Evolutionary conservation across 2,329 filamentous ascomycete genomes (phyloP).

Genomic region (Colletotrichum karsti): DNA sequence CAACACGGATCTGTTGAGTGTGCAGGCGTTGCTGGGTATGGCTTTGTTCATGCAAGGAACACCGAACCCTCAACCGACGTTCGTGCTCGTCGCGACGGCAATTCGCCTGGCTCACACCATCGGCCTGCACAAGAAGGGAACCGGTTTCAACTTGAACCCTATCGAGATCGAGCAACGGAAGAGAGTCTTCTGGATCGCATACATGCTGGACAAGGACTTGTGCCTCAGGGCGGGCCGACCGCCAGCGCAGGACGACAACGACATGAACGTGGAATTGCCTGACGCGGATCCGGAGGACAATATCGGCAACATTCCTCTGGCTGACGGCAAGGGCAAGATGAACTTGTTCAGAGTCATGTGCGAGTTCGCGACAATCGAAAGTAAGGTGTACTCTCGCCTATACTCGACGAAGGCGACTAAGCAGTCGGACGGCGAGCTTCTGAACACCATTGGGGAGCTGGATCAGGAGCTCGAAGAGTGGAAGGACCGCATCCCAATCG

Average conservation of each 20-base stretch:
- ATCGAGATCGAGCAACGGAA: slow-evolving; percentile 91
- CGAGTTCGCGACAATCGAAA: slow-evolving; percentile 90
- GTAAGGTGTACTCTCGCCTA: slow-evolving; percentile 89
- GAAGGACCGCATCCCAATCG: slow-evolving; percentile 95
- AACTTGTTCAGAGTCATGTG: slow-evolving; percentile 96
- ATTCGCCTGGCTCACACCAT: slow-evolving; percentile 93
- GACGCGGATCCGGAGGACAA: slow-evolving; percentile 91
- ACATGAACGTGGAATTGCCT: slow-evolving; percentile 95
- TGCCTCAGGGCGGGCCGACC: slow-evolving; percentile 68
- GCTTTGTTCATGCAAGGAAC: slow-evolving; percentile 95
- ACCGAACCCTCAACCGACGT: slow-evolving; percentile 93
- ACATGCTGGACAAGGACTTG: slow-evolving; percentile 71
- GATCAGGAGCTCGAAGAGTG: slow-evolving; percentile 91
- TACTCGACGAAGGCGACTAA: slow-evolving; percentile 94
- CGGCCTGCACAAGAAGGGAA: slow-evolving; percentile 91
- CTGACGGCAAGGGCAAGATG: slow-evolving; percentile 89
- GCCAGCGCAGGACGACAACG: slow-evolving; percentile 70
- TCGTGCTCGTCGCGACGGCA: slow-evolving; percentile 88
- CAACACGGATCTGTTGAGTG: slow-evolving; percentile 93
- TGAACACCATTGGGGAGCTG: slow-evolving; percentile 95
- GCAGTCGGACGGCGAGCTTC: slow-evolving; percentile 88
- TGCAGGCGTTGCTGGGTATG: slow-evolving; percentile 94
- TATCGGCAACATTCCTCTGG: slow-evolving; percentile 91
- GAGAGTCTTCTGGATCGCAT: slow-evolving; percentile 72
- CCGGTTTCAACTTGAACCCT: slow-evolving; percentile 91